Conservation (phyloP, 306 rosid genomes). For the Sophora flavescens region DNA sequence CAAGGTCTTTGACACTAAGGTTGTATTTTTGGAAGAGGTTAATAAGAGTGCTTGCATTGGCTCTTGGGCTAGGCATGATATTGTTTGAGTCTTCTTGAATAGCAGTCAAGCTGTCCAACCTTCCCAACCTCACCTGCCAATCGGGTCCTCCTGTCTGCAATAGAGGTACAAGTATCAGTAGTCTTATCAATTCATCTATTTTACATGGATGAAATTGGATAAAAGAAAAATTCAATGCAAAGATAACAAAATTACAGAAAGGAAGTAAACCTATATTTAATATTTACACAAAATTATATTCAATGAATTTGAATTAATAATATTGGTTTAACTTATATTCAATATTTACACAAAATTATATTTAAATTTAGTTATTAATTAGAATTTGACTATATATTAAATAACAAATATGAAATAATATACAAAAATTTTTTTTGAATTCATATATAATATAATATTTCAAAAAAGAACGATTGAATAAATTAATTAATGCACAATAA, state of each 20-base stretch:
- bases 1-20: slow-evolving; percentile 68
- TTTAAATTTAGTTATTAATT: too few species aligned
- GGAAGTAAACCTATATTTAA: too few species aligned
- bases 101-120: slow-evolving; percentile 83
- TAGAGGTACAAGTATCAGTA: neutral
- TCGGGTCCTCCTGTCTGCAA: slow-evolving; percentile 87
- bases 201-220: neutral
- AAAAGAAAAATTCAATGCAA: neutral
- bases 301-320: too few species aligned
- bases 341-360: too few species aligned
- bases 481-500: too few species aligned
- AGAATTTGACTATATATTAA: too few species aligned
- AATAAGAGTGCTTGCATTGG: slow-evolving; percentile 74
- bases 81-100: slow-evolving; percentile 70
- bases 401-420: neutral
- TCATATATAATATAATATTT: too few species aligned
- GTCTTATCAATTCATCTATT: neutral
- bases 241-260: neutral
- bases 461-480: too few species aligned
- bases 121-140: slow-evolving; percentile 84
- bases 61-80: slow-evolving; percentile 92
- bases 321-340: too few species aligned
- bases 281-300: too few species aligned
- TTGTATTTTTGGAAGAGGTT: slow-evolving; percentile 60
- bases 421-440: neutral